Percentiles rank a stretch among this genome's conserved stretches.
Evolutionary conservation across 768 basidiomycete genomes (phyloP).

Genomic region (Russula sp.): DNA sequence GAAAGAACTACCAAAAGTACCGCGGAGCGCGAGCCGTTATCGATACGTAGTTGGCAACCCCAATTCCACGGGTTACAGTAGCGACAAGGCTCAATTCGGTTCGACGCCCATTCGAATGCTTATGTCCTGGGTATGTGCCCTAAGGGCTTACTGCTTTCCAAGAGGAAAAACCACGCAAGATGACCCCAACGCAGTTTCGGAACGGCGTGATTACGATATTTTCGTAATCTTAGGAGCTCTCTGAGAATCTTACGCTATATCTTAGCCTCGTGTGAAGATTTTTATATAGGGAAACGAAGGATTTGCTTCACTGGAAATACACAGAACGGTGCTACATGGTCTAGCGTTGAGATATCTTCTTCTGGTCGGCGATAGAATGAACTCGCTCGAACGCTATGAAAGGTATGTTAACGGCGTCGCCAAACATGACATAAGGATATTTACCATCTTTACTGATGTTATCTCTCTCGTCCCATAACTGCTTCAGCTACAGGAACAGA

Average conservation of each 20-base stretch:
- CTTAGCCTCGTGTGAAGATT: neutral
- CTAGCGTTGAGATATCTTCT: conserved; percentile 18
- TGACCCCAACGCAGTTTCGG: neutral
- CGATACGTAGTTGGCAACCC: neutral
- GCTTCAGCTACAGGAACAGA: conserved; percentile 9
- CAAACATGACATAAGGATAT: neutral
- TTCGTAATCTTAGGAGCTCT: neutral
- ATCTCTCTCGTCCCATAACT: conserved; percentile 18
- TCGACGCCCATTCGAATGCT: neutral
- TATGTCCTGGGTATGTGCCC: neutral
- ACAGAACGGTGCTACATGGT: neutral
- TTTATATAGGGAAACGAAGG: neutral
- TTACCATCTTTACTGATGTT: conserved; percentile 19
- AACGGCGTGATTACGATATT: neutral
- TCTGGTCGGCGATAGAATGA: conserved; percentile 16
- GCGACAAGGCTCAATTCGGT: neutral
- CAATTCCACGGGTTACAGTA: neutral
- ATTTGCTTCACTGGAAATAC: neutral
- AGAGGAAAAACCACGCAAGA: neutral
- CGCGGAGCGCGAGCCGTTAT: conserved; percentile 2
- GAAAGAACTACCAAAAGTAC: neutral
- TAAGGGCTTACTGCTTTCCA: neutral
- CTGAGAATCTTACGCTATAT: neutral
- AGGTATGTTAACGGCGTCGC: neutral
- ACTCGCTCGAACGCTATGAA: conserved; percentile 16